These are phyloP conservation scores for Euphorbia peplus DNA, from an alignment of 345 rosid genomes.

Conservation along the genomic window DNA sequence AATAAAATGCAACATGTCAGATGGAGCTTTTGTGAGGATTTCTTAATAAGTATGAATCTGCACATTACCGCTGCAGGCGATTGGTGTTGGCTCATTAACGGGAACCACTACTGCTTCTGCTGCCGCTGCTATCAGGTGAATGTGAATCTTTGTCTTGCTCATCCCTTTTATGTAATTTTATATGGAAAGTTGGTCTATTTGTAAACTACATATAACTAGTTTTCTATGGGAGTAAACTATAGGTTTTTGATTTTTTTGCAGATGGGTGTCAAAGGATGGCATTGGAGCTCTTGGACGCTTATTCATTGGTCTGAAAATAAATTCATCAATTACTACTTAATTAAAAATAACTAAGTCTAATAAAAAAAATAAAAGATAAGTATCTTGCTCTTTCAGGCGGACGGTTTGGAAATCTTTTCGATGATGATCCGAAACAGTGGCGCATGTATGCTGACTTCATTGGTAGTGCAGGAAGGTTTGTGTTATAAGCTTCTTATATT, in stretches of 20 bases:
- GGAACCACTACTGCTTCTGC: slow-evolving; percentile 86
- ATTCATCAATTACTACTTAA: no score
- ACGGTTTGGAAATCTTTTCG: slow-evolving; percentile 83
- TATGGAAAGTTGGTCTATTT: background rate
- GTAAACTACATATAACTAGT: background rate
- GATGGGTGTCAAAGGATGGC: slow-evolving; percentile 99
- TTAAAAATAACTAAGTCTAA: background rate
- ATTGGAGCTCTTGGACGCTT: slow-evolving; percentile 94
- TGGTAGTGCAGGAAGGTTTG: slow-evolving; percentile 95
- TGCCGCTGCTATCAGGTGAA: slow-evolving; percentile 92
- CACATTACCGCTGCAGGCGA: slow-evolving; percentile 54
- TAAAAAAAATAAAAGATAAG: slow-evolving; percentile 18
- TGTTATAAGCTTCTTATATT: slow-evolving; percentile 6
- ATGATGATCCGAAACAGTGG: slow-evolving; percentile 98
- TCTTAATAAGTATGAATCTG: background rate
- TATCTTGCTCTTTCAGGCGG: slow-evolving; percentile 59
- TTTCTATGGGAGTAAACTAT: slow-evolving; percentile 20
- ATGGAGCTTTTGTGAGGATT: background rate
- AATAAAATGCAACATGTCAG: background rate
- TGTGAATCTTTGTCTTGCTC: slow-evolving; percentile 28
- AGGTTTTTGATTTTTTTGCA: slow-evolving; percentile 36
- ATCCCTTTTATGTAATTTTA: background rate
- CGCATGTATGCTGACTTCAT: slow-evolving; percentile 99
- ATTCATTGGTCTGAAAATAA: slow-evolving; percentile 64
- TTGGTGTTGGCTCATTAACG: slow-evolving; percentile 86